These are phyloP conservation scores for Xylaria multiplex DNA, from an alignment of 2,329 filamentous ascomycete genomes.

Conservation along the genomic window DNA sequence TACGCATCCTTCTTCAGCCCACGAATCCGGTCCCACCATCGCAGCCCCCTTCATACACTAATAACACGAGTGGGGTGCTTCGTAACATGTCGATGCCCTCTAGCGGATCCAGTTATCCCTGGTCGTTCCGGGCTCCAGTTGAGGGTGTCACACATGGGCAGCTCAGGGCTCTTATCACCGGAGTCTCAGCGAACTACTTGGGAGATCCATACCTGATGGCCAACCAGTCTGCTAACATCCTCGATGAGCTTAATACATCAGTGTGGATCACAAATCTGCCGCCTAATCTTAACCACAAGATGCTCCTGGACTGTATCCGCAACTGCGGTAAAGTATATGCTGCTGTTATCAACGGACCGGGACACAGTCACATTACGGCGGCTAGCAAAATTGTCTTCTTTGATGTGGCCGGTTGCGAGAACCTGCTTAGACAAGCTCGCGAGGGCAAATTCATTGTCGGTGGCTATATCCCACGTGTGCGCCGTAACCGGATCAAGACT, in stretches of 20 bases:
- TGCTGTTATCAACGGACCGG: constrained; percentile 61
- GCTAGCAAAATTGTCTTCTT: constrained; percentile 58
- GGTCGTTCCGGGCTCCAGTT: background rate
- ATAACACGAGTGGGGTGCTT: too few species aligned
- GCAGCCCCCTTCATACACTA: too few species aligned
- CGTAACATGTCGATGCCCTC: background rate
- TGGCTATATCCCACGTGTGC: constrained; percentile 52
- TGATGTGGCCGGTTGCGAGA: constrained; percentile 58
- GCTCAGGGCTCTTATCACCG: background rate
- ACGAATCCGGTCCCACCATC: background rate
- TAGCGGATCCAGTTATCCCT: background rate
- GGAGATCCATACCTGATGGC: constrained; percentile 51
- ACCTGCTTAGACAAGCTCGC: constrained; percentile 58
- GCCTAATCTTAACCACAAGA: constrained; percentile 52
- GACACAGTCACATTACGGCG: constrained; percentile 45
- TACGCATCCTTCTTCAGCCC: background rate
- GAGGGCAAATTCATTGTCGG: constrained; percentile 56
- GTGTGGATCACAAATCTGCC: constrained; percentile 65
- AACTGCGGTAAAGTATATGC: constrained; percentile 62
- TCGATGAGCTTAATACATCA: constrained; percentile 58
- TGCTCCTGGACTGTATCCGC: constrained; percentile 58
- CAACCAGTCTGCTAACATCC: constrained; percentile 55
- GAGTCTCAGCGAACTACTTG: constrained; percentile 47
- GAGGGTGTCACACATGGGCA: background rate
- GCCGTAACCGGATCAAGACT: constrained; percentile 61